These are phyloP conservation scores for Coix lacrymajobi DNA, from an alignment of 176 grass and related monocot genomes.

Conservation along the genomic window DNA sequence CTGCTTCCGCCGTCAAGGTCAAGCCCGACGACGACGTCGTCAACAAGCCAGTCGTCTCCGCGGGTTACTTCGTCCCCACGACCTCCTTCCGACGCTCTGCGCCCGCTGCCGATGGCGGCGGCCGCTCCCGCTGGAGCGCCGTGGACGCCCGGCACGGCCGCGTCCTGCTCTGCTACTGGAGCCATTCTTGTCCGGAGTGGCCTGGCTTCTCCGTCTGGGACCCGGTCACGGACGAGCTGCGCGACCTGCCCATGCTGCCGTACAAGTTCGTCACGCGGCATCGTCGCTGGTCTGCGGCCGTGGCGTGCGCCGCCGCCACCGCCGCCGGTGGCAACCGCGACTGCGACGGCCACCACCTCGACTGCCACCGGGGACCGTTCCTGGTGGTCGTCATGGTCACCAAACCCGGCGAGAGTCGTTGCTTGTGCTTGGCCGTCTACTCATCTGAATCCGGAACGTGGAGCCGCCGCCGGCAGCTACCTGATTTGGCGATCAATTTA, in stretches of 20 bases:
- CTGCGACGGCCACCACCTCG: too few relatives aligned
- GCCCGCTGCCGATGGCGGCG: too few relatives aligned
- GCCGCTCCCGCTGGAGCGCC: not conserved
- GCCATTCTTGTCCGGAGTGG: accelerated
- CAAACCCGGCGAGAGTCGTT: accelerated
- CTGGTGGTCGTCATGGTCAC: not conserved
- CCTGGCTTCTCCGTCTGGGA: not conserved
- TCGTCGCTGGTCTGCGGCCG: too few relatives aligned
- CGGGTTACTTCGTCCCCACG: too few relatives aligned
- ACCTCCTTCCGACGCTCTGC: too few relatives aligned
- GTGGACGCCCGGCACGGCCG: not conserved
- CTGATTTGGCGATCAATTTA: too few relatives aligned
- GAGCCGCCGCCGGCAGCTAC: not conserved
- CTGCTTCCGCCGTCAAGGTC: too few relatives aligned
- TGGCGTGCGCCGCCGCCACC: too few relatives aligned
- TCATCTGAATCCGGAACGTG: not conserved
- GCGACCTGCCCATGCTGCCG: too few relatives aligned
- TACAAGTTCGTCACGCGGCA: too few relatives aligned
- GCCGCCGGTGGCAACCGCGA: too few relatives aligned
- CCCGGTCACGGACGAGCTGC: not conserved
- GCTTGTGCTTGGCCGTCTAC: not conserved
- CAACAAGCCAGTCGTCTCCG: accelerated
- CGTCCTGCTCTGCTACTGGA: not conserved
- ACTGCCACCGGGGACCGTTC: not conserved
- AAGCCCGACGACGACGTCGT: too few relatives aligned